A percentile compares a stretch with the other conserved stretches of the same genome.
phyloP scores from a whole-genome alignment of 148 eudicot genomes.

The Spergularia marina region DNA sequence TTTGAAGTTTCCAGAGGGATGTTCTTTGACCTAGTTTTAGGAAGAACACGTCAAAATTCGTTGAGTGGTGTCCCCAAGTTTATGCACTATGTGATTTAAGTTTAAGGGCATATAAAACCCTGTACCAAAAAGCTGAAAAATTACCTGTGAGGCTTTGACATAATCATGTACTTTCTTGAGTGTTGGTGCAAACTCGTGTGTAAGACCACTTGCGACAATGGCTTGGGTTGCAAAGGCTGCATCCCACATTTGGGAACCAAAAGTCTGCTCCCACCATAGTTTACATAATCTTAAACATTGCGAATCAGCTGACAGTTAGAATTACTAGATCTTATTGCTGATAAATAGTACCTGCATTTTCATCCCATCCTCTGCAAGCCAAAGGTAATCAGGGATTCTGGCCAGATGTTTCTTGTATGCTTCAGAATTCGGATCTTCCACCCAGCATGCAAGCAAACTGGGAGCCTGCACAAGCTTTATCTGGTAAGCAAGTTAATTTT shows the following conservation, averaged over 20 bases:
- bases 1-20: slow-evolving; percentile 47
- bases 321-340: neutral
- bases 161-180: slow-evolving; percentile 48
- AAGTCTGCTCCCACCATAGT: slow-evolving; percentile 28
- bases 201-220: slow-evolving; percentile 34
- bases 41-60: neutral
- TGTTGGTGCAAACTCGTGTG: slow-evolving; percentile 36
- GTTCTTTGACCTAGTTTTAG: slow-evolving; percentile 36
- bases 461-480: slow-evolving; percentile 24
- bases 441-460: slow-evolving; percentile 64
- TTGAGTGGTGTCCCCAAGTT: too few relatives aligned
- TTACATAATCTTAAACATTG: neutral
- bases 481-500: too few relatives aligned
- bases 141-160: slow-evolving; percentile 56
- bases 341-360: slow-evolving; percentile 49
- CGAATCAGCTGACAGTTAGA: too few relatives aligned
- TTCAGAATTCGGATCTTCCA: slow-evolving; percentile 61
- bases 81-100: too few relatives aligned
- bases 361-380: slow-evolving; percentile 77
- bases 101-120: too few relatives aligned
- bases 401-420: slow-evolving; percentile 61
- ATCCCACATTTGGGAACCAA: slow-evolving; percentile 64
- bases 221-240: slow-evolving; percentile 48
- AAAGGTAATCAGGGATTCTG: slow-evolving; percentile 57
- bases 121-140: too few relatives aligned